phyloP scores from a whole-genome alignment of 352 stramenopile genomes.

The Phytophthora hibernalis region DNA sequence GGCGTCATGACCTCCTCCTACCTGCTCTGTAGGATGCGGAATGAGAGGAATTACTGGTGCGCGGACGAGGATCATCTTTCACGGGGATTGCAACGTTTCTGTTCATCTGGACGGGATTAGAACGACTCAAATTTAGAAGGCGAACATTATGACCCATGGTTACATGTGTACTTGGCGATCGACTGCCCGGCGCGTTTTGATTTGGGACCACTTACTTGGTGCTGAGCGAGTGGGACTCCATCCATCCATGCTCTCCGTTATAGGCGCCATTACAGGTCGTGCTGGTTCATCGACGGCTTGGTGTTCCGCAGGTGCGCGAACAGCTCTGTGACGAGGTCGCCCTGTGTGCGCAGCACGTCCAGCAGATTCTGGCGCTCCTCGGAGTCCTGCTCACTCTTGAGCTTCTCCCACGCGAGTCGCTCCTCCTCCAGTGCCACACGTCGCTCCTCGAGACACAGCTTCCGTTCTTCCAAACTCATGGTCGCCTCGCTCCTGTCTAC shows the following conservation, averaged over 20 bases:
- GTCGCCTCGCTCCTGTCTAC: conserved; percentile 15
- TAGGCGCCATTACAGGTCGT: conserved; percentile 21
- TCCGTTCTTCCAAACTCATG: conserved; percentile 35
- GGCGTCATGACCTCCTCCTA: conserved; percentile 41
- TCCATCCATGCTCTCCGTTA: conserved; percentile 2
- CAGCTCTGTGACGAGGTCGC: conserved; percentile 44
- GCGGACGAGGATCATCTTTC: no score
- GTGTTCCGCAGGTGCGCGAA: conserved; percentile 31
- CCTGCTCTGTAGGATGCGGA: conserved; percentile 23
- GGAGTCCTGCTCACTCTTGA: conserved; percentile 36
- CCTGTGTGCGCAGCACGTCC: conserved; percentile 44
- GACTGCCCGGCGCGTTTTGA: background rate
- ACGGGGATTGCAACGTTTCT: no score
- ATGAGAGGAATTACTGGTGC: conserved; percentile 37
- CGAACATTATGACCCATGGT: background rate
- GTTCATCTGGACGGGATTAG: no score
- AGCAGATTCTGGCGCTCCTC: conserved; percentile 46
- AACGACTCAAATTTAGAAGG: conserved; percentile 1
- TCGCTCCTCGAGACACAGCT: conserved; percentile 43
- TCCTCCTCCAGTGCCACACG: conserved; percentile 45
- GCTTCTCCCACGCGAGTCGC: conserved; percentile 42
- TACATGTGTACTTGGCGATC: background rate
- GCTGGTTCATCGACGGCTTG: conserved; percentile 14
- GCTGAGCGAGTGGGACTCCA: background rate
- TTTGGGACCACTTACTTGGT: background rate